A percentile compares a stretch with the other conserved stretches of the same genome.
Evolutionary conservation across 2,329 filamentous ascomycete genomes (phyloP).

Genomic region (Xylaria sp.): DNA sequence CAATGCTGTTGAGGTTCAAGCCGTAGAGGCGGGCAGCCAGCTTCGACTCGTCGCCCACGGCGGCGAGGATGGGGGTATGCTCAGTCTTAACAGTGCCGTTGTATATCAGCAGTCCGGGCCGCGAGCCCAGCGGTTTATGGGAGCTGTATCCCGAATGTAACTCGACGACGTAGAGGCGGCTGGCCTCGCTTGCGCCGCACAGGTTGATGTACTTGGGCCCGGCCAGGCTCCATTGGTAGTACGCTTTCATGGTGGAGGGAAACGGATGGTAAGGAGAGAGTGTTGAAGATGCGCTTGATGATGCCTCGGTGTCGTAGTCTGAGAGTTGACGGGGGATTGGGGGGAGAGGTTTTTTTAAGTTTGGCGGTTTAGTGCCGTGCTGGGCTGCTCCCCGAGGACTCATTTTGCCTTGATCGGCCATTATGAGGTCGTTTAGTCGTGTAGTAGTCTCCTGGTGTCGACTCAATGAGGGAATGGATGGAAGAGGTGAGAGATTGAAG

Average conservation of each 20-base stretch:
- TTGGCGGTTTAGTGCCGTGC: too few species aligned
- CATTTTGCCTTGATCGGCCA: too few species aligned
- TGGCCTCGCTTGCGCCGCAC: constrained; percentile 12
- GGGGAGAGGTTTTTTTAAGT: too few species aligned
- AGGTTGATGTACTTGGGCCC: constrained; percentile 17
- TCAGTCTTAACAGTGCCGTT: constrained; percentile 20
- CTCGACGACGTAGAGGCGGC: constrained; percentile 22
- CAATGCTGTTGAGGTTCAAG: constrained; percentile 8
- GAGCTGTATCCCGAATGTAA: constrained; percentile 19
- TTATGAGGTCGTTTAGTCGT: too few species aligned
- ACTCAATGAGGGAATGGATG: too few species aligned
- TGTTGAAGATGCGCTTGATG: too few species aligned
- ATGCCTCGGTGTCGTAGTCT: too few species aligned
- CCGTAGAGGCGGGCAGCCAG: neutral
- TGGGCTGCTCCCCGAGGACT: too few species aligned
- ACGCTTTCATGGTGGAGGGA: constrained; percentile 21
- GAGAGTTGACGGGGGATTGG: too few species aligned
- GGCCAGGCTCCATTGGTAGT: constrained; percentile 17
- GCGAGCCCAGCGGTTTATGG: constrained; percentile 8
- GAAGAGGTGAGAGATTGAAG: too few species aligned
- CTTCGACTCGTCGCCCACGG: constrained; percentile 13
- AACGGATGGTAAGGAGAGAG: constrained; percentile 27
- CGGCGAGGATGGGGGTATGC: constrained; percentile 19
- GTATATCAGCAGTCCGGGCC: constrained; percentile 25
- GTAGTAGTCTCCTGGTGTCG: too few species aligned